Base-by-base conservation (phyloP, 805 yeast genomes). In the Starmerella tilneyi region DNA sequence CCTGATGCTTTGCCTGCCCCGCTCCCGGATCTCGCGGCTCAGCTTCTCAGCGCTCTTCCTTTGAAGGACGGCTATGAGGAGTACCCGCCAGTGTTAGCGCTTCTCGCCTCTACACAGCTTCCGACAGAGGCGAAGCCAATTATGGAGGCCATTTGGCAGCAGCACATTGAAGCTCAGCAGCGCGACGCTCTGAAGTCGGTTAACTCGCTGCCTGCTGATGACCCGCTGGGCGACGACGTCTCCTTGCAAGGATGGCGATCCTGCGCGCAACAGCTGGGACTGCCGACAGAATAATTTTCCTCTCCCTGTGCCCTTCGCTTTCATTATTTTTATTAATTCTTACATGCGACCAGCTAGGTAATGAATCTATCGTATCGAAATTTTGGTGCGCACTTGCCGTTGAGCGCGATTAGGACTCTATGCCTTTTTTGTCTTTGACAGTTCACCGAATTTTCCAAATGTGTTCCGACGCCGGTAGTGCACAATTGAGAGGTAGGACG, bases 11-110 rank as follows among this genome's bases (percentile, higher is more conserved):
- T 81, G 29, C 54, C 54, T 12, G 78, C 88, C 55, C 96, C 96
- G 49, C 65, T 85, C 54, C 77, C 73, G 48, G 86, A 78, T 45
- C 75, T 89, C 34, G 68, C 82, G 19, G 94, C 94, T 41, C 74
- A 72, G 20, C 70, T 92, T 58, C 68, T 88, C 50, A 67, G 72
- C 41, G 89, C 82, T 58, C 73, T 92, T 59, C 98, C 98, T 42
- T 74, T 92, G 60, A 75, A 78, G 60, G 78, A 86, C 44, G 96
- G 88, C 2, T 81, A 74, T 52, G 97, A 89, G 68, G 98, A 92
- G 67, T 85, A 92, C 67, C 75, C 79, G 24, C 96, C 97, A 44
- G 81, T 92, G 52, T 82, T 85, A 65, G 78, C 81, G 57, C 70
- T 88, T 53, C 72, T 92, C 46, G 69, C 82, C 60, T 73, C 47